Base-by-base conservation (phyloP, 1,139 yeast genomes). In the Kodamaea arcana region DNA sequence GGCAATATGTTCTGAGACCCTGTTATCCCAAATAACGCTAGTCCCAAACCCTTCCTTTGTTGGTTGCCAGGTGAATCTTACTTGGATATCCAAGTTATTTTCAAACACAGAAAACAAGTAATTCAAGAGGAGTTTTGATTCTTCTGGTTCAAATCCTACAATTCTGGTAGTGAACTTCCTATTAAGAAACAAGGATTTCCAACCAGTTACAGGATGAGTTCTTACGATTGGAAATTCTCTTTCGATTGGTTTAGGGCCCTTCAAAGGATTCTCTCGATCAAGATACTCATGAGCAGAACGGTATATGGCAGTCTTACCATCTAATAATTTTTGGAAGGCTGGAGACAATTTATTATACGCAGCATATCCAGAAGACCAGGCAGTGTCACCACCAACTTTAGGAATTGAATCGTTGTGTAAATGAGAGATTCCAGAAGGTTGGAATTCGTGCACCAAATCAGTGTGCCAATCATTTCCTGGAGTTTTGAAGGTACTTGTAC, bases 311-410 rank as follows among this genome's bases (percentile, higher is more conserved):
- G 47, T 51, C 43, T 52, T 51, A 8, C 54, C 54, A 32, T 51
- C 54, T 40, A 51, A 47, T 31, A 51, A 51, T 36, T 44, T 27
- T 32, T 51, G 54, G 34, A 51, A 44, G 4, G 53, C 49, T 7
- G 53, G 53, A 4, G 53, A 48, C 39, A 51, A 49, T 41, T 51
- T 51, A 32, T 51, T 54, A 39, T 49, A 51, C 17, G 56, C 56
- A 23, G 51, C 56, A 30, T 47, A 47, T 4, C 51, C 51, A 26
- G 48, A 43, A 3, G 43, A 37, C 51, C 51, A 47, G 2, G 34
- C 37, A 25, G 51, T 47, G 38, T 47, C 51, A 24, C 51, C 51
- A 12, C 49, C 51, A n/a, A 40, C 40, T 5, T 35, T 27, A 9
- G 51, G 51, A 34, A 47, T 42, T 2, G 50, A 29, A 31, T 47